Evolutionary conservation across 768 basidiomycete species (phyloP).

Genomic region (Mycena metata): DNA sequence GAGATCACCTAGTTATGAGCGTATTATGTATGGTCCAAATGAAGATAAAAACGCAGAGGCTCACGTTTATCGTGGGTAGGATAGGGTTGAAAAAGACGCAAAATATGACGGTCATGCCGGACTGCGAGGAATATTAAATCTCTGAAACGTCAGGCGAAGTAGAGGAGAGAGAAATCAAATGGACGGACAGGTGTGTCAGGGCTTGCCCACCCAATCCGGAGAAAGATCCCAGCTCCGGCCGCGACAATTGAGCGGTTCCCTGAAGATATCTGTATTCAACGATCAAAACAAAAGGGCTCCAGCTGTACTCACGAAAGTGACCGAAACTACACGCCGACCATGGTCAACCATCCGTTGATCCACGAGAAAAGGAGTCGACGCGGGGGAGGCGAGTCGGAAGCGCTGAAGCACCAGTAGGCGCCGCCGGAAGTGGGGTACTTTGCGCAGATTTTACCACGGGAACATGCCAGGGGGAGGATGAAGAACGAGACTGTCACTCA

Average conservation of each 20-base stretch:
- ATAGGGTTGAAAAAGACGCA: constrained; percentile 69
- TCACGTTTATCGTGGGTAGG: constrained; percentile 64
- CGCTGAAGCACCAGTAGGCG: constrained; percentile 79
- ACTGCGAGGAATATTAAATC: constrained; percentile 72
- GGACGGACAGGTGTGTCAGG: constrained; percentile 72
- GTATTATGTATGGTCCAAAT: too few relatives aligned
- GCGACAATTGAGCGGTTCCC: constrained; percentile 72
- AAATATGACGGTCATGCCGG: constrained; percentile 61
- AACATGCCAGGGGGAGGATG: constrained; percentile 63
- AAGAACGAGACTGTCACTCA: constrained; percentile 66
- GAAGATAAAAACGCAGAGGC: too few relatives aligned
- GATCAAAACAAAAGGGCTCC: too few relatives aligned
- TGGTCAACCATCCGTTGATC: constrained; percentile 78
- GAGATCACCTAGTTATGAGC: constrained; percentile 70
- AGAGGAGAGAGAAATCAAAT: not conserved
- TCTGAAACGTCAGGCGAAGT: constrained; percentile 31
- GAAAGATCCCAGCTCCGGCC: constrained; percentile 69
- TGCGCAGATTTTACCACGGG: constrained; percentile 70
- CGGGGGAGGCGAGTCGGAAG: constrained; percentile 68
- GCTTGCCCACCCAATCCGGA: constrained; percentile 69
- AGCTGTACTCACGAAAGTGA: constrained; percentile 65
- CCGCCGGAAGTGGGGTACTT: constrained; percentile 74
- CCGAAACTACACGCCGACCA: constrained; percentile 80
- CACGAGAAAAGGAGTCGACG: constrained; percentile 68
- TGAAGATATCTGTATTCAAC: not conserved